These are phyloP conservation scores for Suhomyces yuchorum DNA, from an alignment of 1,139 yeast genomes.

Conservation along the genomic window DNA sequence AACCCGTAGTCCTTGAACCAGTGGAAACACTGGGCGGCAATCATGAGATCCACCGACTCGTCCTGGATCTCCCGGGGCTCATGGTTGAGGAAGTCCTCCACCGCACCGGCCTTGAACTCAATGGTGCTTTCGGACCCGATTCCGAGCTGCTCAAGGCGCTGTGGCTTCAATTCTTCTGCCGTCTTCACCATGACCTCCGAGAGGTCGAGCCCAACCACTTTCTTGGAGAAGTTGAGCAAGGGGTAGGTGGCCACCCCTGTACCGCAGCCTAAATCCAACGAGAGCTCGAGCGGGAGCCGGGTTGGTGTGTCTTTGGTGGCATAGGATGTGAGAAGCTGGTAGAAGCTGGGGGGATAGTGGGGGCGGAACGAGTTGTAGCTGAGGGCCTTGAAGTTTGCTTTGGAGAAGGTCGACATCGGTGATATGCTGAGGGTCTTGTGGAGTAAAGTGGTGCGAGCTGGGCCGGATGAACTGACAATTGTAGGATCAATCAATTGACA, in stretches of 20 bases:
- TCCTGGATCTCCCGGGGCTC: slow-evolving; percentile 20
- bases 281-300: slow-evolving; percentile 22
- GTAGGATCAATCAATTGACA: not conserved
- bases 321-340: slow-evolving; percentile 26
- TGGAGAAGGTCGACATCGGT: slow-evolving; percentile 70
- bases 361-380: slow-evolving; percentile 55
- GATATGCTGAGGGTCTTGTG: no score
- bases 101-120: slow-evolving; percentile 37
- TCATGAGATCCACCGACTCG: slow-evolving; percentile 36
- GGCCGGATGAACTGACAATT: not conserved
- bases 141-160: slow-evolving; percentile 30
- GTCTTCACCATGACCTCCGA: slow-evolving; percentile 39
- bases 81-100: slow-evolving; percentile 32
- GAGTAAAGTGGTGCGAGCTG: no score
- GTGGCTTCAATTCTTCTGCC: slow-evolving; percentile 30
- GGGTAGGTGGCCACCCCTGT: slow-evolving; percentile 46
- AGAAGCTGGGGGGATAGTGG: slow-evolving; percentile 28
- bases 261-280: slow-evolving; percentile 45
- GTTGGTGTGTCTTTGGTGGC: slow-evolving; percentile 18
- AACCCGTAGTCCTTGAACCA: slow-evolving; percentile 44
- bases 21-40: slow-evolving; percentile 51
- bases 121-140: slow-evolving; percentile 30
- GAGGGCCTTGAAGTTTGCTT: slow-evolving; percentile 56
- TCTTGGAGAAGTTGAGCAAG: slow-evolving; percentile 31
- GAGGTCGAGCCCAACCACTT: slow-evolving; percentile 39